A percentile compares a stretch with the other conserved stretches of the same genome.
These are phyloP conservation scores for Arctostaphylos glauca DNA, from an alignment of 148 eudicot species.

Conservation along the genomic window DNA sequence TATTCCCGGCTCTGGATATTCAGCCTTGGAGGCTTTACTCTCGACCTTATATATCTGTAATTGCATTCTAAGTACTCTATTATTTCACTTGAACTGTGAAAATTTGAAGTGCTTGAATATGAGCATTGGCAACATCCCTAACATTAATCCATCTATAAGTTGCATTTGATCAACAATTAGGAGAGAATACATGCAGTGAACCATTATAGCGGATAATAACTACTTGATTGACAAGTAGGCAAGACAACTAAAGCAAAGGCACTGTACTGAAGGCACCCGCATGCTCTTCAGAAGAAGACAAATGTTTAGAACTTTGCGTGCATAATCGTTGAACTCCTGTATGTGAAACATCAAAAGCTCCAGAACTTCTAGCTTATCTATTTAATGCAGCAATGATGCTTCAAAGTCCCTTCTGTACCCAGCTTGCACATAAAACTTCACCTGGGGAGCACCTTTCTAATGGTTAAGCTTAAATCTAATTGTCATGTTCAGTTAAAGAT, in stretches of 20 bases:
- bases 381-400: not conserved
- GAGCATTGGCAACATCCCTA: conserved; percentile 6
- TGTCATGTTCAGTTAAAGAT: not conserved
- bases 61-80: not conserved
- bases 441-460: not conserved
- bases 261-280: too few relatives aligned
- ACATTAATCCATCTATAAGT: not conserved
- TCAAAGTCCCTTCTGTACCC: not conserved
- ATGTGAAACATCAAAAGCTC: not conserved
- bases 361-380: not conserved
- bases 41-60: not conserved
- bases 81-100: not conserved
- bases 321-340: not conserved
- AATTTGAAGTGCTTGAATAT: not conserved
- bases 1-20: not conserved
- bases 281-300: too few relatives aligned
- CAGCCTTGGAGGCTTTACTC: not conserved
- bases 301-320: too few relatives aligned
- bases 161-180: too few relatives aligned
- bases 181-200: too few relatives aligned
- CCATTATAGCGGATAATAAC: too few relatives aligned
- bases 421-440: not conserved
- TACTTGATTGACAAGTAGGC: too few relatives aligned
- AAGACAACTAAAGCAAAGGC: too few relatives aligned
- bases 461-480: too few relatives aligned